Percentiles rank a stretch among this genome's conserved stretches.
Conservation (phyloP, 805 yeast species). For the Metschnikowia lachancei region DNA sequence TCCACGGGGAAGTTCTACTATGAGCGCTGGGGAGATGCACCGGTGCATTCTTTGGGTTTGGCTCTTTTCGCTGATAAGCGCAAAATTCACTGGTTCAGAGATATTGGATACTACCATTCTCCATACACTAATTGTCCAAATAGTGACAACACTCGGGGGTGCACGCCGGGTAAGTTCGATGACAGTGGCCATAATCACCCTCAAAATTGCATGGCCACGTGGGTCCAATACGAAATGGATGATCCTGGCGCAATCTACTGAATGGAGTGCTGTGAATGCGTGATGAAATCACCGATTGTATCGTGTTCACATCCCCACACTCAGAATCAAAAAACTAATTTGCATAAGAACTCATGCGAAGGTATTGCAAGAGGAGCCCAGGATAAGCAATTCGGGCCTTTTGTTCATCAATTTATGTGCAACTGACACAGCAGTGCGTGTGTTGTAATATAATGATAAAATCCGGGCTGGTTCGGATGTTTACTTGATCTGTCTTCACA, state of each 20-base stretch:
- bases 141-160: constrained; percentile 41
- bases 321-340: no score
- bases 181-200: constrained; percentile 49
- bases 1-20: constrained; percentile 77
- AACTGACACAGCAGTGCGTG: no score
- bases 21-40: constrained; percentile 94
- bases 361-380: no score
- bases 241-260: constrained; percentile 13
- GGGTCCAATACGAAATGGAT: constrained; percentile 50
- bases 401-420: no score
- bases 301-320: no score
- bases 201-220: constrained; percentile 73
- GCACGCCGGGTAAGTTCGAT: constrained; percentile 56
- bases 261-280: background rate
- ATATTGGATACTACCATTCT: constrained; percentile 71
- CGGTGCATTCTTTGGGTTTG: constrained; percentile 77
- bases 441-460: no score
- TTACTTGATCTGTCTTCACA: no score
- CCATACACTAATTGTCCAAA: constrained; percentile 80
- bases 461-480: no score
- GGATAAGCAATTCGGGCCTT: no score
- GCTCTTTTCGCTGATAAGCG: constrained; percentile 66
- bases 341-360: no score
- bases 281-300: no score
- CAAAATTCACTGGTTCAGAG: constrained; percentile 82